A percentile compares a stretch with the other conserved stretches of the same genome.
Conservation (phyloP, 495 filamentous ascomycete genomes). For the Neurospora sp. region DNA sequence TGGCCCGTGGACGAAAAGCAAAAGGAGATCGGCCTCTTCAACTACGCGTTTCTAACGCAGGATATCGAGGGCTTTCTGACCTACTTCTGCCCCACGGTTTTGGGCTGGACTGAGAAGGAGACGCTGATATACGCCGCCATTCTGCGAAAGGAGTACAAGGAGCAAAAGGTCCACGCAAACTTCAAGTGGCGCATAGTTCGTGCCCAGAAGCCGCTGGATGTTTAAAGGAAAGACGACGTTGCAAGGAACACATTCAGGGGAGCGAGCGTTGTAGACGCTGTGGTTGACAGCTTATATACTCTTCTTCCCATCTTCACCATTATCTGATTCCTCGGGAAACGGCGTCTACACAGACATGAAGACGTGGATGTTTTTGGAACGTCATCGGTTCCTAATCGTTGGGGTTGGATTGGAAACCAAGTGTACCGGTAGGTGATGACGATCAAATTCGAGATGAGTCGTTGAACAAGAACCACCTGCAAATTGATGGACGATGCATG, state of each 20-base stretch:
- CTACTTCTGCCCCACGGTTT: not conserved
- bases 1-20: not conserved
- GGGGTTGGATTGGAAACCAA: no score
- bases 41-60: not conserved
- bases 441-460: no score
- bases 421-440: no score
- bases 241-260: not conserved
- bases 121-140: not conserved
- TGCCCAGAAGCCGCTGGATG: constrained; percentile 19
- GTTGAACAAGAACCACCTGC: no score
- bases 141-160: not conserved
- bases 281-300: not conserved
- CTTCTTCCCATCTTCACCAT: not conserved
- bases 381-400: no score
- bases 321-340: not conserved
- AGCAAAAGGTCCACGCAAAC: constrained; percentile 7
- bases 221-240: not conserved
- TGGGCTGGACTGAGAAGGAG: constrained; percentile 16
- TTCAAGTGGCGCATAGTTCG: constrained; percentile 17
- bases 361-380: no score
- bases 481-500: no score
- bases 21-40: constrained; percentile 7
- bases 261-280: not conserved
- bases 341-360: no score
- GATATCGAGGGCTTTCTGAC: not conserved